Evolutionary conservation across 2,329 filamentous ascomycete species (phyloP).

Genomic region (Pseudopyricularia cyperi): DNA sequence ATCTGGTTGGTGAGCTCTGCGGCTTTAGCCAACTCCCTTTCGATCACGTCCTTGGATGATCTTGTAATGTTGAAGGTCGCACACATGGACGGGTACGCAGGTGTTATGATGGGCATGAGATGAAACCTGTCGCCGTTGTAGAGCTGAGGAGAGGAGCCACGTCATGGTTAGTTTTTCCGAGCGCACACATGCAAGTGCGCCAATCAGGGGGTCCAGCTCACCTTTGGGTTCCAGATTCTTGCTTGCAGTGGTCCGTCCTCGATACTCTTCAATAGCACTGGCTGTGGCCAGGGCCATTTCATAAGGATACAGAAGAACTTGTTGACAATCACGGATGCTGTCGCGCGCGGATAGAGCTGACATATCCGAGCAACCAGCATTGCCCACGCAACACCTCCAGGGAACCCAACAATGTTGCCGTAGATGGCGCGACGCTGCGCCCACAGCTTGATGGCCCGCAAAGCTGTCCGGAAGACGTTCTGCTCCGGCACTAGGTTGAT

Average conservation of each 20-base stretch:
- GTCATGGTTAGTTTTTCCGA: slow-evolving; percentile 8
- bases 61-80: slow-evolving; percentile 86
- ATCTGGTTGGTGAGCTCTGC: slow-evolving; percentile 69
- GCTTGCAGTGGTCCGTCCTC: slow-evolving; percentile 72
- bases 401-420: slow-evolving; percentile 91
- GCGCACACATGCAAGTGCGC: slow-evolving; percentile 6
- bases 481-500: slow-evolving; percentile 77
- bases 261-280: slow-evolving; percentile 80
- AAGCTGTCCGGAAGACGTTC: slow-evolving; percentile 76
- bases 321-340: slow-evolving; percentile 73
- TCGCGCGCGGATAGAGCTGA: slow-evolving; percentile 88
- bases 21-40: slow-evolving; percentile 68
- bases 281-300: slow-evolving; percentile 86
- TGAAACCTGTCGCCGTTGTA: slow-evolving; percentile 75
- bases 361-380: slow-evolving; percentile 95
- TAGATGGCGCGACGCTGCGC: slow-evolving; percentile 86
- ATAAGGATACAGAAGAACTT: slow-evolving; percentile 93
- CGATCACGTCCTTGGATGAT: slow-evolving; percentile 75
- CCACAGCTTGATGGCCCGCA: slow-evolving; percentile 94
- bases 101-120: slow-evolving; percentile 96
- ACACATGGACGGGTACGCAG: slow-evolving; percentile 95
- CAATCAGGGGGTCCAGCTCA: slow-evolving; percentile 21
- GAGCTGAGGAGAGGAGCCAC: slow-evolving; percentile 29
- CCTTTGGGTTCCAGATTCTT: slow-evolving; percentile 88
- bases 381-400: slow-evolving; percentile 93